Conservation (phyloP, 805 yeast species). For the Saturnispora besseyi region DNA sequence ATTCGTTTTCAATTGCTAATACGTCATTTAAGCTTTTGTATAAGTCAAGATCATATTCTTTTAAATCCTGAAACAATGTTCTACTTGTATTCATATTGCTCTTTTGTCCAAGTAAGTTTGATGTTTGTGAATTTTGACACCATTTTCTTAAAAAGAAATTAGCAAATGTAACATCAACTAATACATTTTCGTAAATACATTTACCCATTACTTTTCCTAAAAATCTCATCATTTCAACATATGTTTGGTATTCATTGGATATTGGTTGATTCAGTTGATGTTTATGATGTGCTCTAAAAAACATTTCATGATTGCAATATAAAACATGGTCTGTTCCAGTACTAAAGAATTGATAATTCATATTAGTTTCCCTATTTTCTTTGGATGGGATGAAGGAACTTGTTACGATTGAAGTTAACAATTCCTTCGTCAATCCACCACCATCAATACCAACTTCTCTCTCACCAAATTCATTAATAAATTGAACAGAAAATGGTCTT, state of each 20-base stretch:
- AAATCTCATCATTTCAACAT: constrained; percentile 38
- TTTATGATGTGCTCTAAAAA: constrained; percentile 21
- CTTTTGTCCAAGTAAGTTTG: constrained; percentile 14
- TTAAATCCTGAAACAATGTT: constrained; percentile 71
- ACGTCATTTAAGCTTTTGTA: constrained; percentile 58
- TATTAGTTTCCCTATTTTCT: constrained; percentile 18
- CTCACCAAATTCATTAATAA: constrained; percentile 61
- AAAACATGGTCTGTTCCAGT: constrained; percentile 47
- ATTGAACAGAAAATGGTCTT: constrained; percentile 50
- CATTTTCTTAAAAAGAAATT: constrained; percentile 75
- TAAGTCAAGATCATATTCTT: constrained; percentile 57
- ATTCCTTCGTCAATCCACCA: constrained; percentile 91
- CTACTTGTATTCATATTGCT: constrained; percentile 26
- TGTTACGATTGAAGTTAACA: constrained; percentile 60
- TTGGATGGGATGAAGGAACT: constrained; percentile 52
- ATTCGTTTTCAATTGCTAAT: constrained; percentile 39
- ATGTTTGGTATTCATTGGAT: constrained; percentile 9
- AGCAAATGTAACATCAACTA: constrained; percentile 78
- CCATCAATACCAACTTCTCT: constrained; percentile 90
- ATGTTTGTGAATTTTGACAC: constrained; percentile 23
- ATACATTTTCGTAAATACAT: constrained; percentile 73
- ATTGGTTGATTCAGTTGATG: constrained; percentile 10
- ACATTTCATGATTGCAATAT: constrained; percentile 59
- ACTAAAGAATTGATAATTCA: constrained; percentile 30
- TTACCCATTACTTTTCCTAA: constrained; percentile 83